Evolutionary conservation across 2,329 filamentous ascomycete genomes (phyloP), one percentile per base, ranked within the genome.

Genomic region (Oidium heveae): DNA sequence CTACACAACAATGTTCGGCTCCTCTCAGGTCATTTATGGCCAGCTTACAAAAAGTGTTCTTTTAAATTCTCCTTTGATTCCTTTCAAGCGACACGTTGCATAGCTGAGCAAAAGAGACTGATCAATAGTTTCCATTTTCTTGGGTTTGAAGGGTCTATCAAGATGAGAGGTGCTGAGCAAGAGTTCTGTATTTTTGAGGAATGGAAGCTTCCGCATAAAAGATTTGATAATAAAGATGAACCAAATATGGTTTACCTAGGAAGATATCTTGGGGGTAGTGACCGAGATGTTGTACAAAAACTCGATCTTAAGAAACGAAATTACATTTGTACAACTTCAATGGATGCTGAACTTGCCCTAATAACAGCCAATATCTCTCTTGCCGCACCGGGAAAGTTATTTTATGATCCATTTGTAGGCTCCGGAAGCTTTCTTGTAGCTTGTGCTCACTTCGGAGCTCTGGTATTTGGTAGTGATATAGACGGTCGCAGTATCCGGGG

Each of bases 241-340:
- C 82, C 82, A 0, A 72, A 76, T 37, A 69, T 69, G 41, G 68
- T 86, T 24, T 82, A 82, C 63, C 74, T 96, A 28, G 86, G 85
- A 12, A 78, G 87, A 9, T 76, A 77, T 55, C 66, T 96, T 24
- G 80, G 73, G 1, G 69, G 70, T 13, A 81, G 84, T 1, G 76
- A 75, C 2, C 75, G 89, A 47, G 77, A 84, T 54, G 71, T 81
- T 5, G 73, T 85, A 34, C 71, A 76, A 37, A 82, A 75, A 24
- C 93, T 88, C 63, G 87, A 94, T 65, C 73, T 98, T 22, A 98
- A 98, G 72, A 94, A 94, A 68, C 74, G 91, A 32, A 75, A 76
- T 41, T 98, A 98, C 65, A 96, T 98, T 62, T 86, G 84, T 60
- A 96, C 89, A 0, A 98, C 91, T 0, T 91, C 85, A 49, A 96